Conservation (phyloP, 1,284 basidiomycete species). For the Cryptococcus depauperatus region DNA sequence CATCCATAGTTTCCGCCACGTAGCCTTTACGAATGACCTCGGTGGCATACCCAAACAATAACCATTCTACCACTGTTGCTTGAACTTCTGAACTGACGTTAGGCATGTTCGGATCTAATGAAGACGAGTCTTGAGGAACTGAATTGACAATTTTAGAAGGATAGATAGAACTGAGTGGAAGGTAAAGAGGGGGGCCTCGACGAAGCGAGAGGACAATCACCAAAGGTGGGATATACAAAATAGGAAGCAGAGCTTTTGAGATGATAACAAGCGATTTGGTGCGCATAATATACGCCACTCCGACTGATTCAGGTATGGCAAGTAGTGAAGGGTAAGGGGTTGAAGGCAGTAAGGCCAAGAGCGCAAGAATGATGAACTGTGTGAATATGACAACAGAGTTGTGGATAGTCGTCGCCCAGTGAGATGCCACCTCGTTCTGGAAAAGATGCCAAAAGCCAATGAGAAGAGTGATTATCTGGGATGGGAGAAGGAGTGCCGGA, state of each 20-base stretch:
- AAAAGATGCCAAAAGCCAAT: conserved; percentile 53
- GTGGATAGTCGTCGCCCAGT: conserved; percentile 60
- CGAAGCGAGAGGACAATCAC: conserved; percentile 55
- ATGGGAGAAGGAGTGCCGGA: conserved; percentile 51
- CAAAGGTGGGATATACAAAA: conserved; percentile 48
- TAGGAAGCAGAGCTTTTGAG: conserved; percentile 28
- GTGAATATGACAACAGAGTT: conserved; percentile 55
- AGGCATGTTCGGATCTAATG: conserved; percentile 27
- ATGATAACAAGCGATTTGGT: background rate
- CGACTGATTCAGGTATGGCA: conserved; percentile 9
- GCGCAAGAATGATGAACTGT: conserved; percentile 49
- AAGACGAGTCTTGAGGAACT: conserved; percentile 20
- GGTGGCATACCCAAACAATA: conserved; percentile 74
- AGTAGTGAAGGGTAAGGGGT: conserved; percentile 26
- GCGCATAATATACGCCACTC: conserved; percentile 6
- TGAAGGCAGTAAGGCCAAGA: conserved; percentile 39
- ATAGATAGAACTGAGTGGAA: conserved; percentile 63
- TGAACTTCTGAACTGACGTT: conserved; percentile 43
- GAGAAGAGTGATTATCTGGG: conserved; percentile 56
- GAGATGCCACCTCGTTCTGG: conserved; percentile 50
- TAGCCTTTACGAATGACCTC: conserved; percentile 75
- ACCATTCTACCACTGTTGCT: conserved; percentile 54
- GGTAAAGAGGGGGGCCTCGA: conserved; percentile 64
- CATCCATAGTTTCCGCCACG: conserved; percentile 62
- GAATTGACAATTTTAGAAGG: conserved; percentile 53